Conservation (phyloP, 257 asterid species). For the Rehmannia glutinosa region DNA sequence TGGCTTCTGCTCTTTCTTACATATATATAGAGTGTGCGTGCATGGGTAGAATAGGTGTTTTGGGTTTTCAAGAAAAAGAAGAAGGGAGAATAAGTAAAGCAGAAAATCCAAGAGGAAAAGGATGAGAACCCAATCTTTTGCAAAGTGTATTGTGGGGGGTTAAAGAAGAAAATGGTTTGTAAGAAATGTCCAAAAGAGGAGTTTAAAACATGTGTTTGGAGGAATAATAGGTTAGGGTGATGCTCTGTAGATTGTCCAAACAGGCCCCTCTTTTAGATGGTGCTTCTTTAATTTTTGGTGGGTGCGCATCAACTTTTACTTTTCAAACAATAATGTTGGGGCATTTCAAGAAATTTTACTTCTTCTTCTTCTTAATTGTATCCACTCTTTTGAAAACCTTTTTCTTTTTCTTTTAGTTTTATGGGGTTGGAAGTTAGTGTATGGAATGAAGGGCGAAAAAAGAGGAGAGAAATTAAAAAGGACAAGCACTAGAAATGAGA, state of each 20-base stretch:
- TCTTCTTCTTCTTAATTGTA: neutral
- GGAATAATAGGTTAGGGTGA: conserved; percentile 55
- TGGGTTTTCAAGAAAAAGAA: conserved; percentile 23
- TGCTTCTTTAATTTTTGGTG: conserved; percentile 38
- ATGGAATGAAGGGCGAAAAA: conserved; percentile 31
- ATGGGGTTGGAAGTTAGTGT: conserved; percentile 43
- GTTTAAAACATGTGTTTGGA: conserved; percentile 57
- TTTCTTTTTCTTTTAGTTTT: conserved; percentile 16
- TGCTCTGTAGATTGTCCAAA: conserved; percentile 41
- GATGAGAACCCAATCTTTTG: conserved; percentile 49
- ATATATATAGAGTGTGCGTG: conserved; percentile 6
- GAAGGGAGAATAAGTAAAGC: conserved; percentile 40
- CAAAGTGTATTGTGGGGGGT: conserved; percentile 37
- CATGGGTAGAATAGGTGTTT: neutral
- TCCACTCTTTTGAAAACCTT: conserved; percentile 15
- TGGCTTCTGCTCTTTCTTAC: neutral
- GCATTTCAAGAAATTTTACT: neutral
- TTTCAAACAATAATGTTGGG: neutral
- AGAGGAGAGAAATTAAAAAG: conserved; percentile 17
- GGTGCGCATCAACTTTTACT: conserved; percentile 36
- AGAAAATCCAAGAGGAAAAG: conserved; percentile 57
- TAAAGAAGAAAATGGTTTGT: conserved; percentile 39
- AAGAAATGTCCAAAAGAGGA: conserved; percentile 41
- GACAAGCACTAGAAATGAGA: conserved; percentile 77
- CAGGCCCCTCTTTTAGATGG: conserved; percentile 26